These are phyloP conservation scores for Fusarium verrucosum DNA, from an alignment of 2,329 filamentous ascomycete genomes.

Conservation along the genomic window DNA sequence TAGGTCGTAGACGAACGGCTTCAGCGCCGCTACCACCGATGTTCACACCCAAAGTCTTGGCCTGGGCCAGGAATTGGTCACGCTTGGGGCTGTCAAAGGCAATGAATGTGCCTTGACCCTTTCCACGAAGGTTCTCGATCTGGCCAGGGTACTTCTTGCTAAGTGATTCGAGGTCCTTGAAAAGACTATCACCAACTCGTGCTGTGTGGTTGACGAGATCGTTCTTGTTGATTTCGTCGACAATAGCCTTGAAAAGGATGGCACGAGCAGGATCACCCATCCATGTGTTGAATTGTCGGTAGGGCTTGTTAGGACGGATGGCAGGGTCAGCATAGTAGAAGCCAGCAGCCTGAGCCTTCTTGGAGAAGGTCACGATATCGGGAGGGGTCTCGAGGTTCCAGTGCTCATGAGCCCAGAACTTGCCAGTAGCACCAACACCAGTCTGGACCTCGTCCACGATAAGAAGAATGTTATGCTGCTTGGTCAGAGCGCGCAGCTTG, in stretches of 20 bases:
- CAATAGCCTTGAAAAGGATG: conserved; percentile 85
- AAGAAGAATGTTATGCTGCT: conserved; percentile 79
- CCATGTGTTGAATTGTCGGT: conserved; percentile 98
- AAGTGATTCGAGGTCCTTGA: conserved; percentile 72
- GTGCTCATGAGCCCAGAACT: conserved; percentile 97
- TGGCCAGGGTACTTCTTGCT: conserved; percentile 76
- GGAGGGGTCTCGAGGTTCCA: conserved; percentile 83
- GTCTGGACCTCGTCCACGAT: conserved; percentile 97
- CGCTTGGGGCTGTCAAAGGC: conserved; percentile 86
- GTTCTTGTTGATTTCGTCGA: conserved; percentile 79
- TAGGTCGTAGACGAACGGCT: conserved; percentile 84
- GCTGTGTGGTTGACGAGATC: conserved; percentile 84
- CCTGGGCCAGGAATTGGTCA: conserved; percentile 80
- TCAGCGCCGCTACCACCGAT: conserved; percentile 81
- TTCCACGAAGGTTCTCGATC: conserved; percentile 84
- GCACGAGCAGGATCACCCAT: conserved; percentile 91
- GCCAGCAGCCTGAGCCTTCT: conserved; percentile 93
- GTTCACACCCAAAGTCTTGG: conserved; percentile 84
- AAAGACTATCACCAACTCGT: conserved; percentile 81
- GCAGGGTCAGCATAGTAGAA: conserved; percentile 88
- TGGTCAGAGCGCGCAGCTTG: conserved; percentile 80
- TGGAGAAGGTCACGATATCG: conserved; percentile 94
- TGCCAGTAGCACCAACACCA: conserved; percentile 89
- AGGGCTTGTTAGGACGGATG: conserved; percentile 88
- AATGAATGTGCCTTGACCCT: conserved; percentile 90